Conservation (phyloP, 345 rosid genomes). For the Diplotaxis tenuifolia region DNA sequence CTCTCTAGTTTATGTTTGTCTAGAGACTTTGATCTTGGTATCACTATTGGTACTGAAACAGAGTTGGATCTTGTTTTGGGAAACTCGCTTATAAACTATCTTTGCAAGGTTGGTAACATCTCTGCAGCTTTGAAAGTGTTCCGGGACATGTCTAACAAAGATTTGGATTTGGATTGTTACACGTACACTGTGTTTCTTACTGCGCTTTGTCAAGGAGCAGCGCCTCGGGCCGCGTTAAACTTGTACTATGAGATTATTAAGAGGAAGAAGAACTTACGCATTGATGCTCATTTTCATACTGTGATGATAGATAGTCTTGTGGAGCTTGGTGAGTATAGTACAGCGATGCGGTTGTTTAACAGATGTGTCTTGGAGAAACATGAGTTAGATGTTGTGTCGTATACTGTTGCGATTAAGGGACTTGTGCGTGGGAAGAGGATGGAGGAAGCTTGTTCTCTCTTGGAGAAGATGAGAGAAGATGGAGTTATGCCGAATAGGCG, state of each 20-base stretch:
- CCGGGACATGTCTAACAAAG: slow-evolving; percentile 45
- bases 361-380: slow-evolving; percentile 43
- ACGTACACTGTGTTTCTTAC: slow-evolving; percentile 53
- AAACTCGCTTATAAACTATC: slow-evolving; percentile 43
- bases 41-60: slow-evolving; percentile 35
- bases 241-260: slow-evolving; percentile 54
- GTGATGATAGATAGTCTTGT: slow-evolving; percentile 50
- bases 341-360: slow-evolving; percentile 50
- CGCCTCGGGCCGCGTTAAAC: slow-evolving; percentile 43
- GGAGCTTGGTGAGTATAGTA: slow-evolving; percentile 43
- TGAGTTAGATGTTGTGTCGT: slow-evolving; percentile 60
- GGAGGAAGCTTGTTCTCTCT: slow-evolving; percentile 50
- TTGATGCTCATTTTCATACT: slow-evolving; percentile 74
- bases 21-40: slow-evolving; percentile 36
- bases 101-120: slow-evolving; percentile 52
- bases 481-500: slow-evolving; percentile 47
- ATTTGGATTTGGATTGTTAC: slow-evolving; percentile 55
- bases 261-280: slow-evolving; percentile 18
- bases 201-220: slow-evolving; percentile 48
- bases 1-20: slow-evolving; percentile 29
- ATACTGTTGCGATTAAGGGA: slow-evolving; percentile 59
- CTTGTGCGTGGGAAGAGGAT: slow-evolving; percentile 52
- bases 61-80: slow-evolving; percentile 49
- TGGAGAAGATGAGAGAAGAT: slow-evolving; percentile 49
- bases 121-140: slow-evolving; percentile 44